These are phyloP conservation scores for Strobilomyces echinocephalus DNA, from an alignment of 768 basidiomycete genomes.

Conservation along the genomic window DNA sequence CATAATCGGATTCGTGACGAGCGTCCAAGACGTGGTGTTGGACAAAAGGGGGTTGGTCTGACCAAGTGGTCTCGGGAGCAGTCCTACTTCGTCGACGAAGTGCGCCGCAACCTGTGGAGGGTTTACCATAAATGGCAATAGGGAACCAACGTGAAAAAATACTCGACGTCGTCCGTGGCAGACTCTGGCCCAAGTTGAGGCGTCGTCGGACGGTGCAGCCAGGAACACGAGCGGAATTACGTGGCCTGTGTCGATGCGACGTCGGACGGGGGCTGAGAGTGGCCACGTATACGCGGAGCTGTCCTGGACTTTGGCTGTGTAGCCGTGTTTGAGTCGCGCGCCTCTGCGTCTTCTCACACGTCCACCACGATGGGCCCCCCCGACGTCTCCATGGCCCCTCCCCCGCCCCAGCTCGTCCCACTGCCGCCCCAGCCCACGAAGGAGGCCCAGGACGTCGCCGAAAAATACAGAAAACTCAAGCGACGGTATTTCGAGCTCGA, in stretches of 20 bases:
- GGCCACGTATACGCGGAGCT: constrained; percentile 5
- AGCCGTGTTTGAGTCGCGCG: constrained; percentile 33
- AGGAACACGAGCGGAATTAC: too few species aligned
- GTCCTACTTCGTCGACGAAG: neutral
- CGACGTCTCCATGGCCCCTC: constrained; percentile 50
- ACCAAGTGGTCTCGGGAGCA: too few species aligned
- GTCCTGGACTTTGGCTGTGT: constrained; percentile 22
- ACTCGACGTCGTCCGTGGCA: constrained; percentile 27
- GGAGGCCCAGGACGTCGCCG: constrained; percentile 44
- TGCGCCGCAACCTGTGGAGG: neutral
- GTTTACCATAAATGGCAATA: constrained; percentile 25
- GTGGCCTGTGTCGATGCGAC: too few species aligned
- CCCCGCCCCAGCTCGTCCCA: constrained; percentile 34
- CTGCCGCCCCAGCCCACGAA: constrained; percentile 30
- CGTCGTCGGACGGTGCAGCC: too few species aligned
- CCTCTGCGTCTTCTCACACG: constrained; percentile 27
- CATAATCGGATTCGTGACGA: too few species aligned
- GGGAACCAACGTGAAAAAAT: constrained; percentile 18
- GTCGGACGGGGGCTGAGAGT: neutral
- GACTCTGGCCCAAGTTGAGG: too few species aligned
- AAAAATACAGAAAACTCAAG: constrained; percentile 66
- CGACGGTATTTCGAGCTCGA: constrained; percentile 63
- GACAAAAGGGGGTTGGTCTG: too few species aligned
- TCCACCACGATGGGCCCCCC: constrained; percentile 37
- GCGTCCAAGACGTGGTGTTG: too few species aligned